Percentiles rank a stretch among this genome's conserved stretches.
Evolutionary conservation across 805 yeast genomes (phyloP).

Genomic region (Wickerhamomyces queroliae): DNA sequence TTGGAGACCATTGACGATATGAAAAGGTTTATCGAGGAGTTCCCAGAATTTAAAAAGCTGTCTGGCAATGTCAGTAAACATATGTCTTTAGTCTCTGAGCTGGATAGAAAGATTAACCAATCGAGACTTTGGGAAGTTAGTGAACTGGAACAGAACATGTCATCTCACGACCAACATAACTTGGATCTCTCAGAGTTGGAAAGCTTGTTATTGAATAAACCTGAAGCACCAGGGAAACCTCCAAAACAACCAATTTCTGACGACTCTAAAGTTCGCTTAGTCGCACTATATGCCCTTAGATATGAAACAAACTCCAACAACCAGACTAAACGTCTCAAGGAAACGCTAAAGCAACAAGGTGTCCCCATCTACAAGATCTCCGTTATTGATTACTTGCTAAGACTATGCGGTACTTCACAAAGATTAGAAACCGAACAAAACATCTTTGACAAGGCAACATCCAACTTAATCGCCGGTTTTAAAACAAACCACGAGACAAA

Average conservation of each 20-base stretch:
- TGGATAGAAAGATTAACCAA: conserved; percentile 65
- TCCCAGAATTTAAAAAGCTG: conserved; percentile 88
- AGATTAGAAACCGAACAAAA: conserved; percentile 32
- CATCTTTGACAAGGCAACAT: conserved; percentile 23
- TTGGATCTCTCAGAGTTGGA: conserved; percentile 52
- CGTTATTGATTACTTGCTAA: conserved; percentile 34
- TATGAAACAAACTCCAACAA: conserved; percentile 50
- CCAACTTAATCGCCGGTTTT: conserved; percentile 27
- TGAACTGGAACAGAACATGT: conserved; percentile 83
- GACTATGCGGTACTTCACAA: conserved; percentile 36
- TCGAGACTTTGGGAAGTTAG: conserved; percentile 76
- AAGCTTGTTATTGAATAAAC: conserved; percentile 38
- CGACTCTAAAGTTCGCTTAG: conserved; percentile 61
- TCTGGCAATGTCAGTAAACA: conserved; percentile 89
- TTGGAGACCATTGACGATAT: conserved; percentile 81
- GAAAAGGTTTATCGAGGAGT: conserved; percentile 85
- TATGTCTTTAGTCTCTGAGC: conserved; percentile 82
- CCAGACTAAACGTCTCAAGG: conserved; percentile 33
- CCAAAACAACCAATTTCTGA: conserved; percentile 38
- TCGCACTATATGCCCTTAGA: conserved; percentile 68
- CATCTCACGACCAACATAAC: conserved; percentile 56
- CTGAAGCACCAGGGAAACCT: conserved; percentile 18
- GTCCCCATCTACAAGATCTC: conserved; percentile 20
- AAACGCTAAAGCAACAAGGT: conserved; percentile 30
- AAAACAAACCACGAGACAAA: conserved; percentile 38